phyloP scores from a whole-genome alignment of 768 basidiomycete species.

The Tylopilus felleus region DNA sequence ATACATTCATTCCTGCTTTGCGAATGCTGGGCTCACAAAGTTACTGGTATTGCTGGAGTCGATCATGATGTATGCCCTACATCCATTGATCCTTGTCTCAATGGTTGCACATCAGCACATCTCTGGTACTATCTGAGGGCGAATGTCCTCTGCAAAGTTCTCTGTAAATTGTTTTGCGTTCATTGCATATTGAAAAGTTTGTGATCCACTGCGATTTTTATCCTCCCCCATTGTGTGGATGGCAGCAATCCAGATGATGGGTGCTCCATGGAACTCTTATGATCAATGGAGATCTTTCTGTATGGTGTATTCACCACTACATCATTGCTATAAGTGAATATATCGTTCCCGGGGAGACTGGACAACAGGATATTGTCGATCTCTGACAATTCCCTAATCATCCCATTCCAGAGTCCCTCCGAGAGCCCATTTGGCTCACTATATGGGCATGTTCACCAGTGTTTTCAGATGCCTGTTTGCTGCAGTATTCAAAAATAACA shows the following conservation, averaged over 20 bases:
- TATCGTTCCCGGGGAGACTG: background rate
- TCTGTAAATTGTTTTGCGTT: background rate
- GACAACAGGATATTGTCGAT: background rate
- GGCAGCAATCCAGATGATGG: background rate
- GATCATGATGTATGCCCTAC: background rate
- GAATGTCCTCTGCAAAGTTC: background rate
- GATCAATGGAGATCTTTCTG: background rate
- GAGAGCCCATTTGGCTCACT: background rate
- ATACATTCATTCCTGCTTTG: background rate
- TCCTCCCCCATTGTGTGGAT: background rate
- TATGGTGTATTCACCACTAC: background rate
- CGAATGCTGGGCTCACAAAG: background rate
- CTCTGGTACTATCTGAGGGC: background rate
- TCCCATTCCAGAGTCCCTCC: background rate
- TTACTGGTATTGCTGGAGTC: background rate
- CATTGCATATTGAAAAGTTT: background rate
- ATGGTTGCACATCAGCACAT: no score
- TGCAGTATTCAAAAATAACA: no score
- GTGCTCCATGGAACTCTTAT: rapidly evolving
- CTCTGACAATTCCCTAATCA: background rate
- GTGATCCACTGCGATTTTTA: background rate
- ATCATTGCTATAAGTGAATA: background rate
- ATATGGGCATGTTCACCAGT: background rate
- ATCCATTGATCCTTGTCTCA: no score
- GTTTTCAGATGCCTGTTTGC: background rate